These are phyloP conservation scores for Fusarium longipes DNA, from an alignment of 2,329 filamentous ascomycete species.

Conservation along the genomic window DNA sequence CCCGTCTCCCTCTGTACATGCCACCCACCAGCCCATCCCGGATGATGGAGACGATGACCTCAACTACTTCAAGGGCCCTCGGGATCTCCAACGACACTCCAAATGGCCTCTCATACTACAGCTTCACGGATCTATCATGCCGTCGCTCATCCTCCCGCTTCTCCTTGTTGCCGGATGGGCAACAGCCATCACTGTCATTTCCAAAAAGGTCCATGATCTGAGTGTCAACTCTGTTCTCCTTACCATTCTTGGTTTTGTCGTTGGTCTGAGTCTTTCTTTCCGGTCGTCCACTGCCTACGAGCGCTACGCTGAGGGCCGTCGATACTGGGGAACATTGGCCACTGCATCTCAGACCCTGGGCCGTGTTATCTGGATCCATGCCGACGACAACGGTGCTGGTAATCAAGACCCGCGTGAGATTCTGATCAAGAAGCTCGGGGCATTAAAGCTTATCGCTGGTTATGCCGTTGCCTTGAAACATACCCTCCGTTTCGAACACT, in stretches of 20 bases:
- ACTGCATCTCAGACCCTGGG: slow-evolving; percentile 74
- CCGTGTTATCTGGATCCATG: slow-evolving; percentile 86
- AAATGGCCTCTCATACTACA: slow-evolving; percentile 81
- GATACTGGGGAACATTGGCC: slow-evolving; percentile 70
- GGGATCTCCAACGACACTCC: slow-evolving; percentile 76
- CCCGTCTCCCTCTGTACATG: neutral
- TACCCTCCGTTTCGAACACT: slow-evolving; percentile 84
- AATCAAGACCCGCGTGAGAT: slow-evolving; percentile 68
- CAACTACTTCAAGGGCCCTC: slow-evolving; percentile 73
- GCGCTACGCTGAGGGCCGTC: slow-evolving; percentile 72
- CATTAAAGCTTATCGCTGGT: slow-evolving; percentile 80
- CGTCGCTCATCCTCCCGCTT: slow-evolving; percentile 78
- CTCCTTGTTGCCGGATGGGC: slow-evolving; percentile 72
- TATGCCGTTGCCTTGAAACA: slow-evolving; percentile 83
- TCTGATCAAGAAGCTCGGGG: slow-evolving; percentile 76
- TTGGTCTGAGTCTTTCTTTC: slow-evolving; percentile 80
- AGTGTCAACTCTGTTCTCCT: slow-evolving; percentile 63
- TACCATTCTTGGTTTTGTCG: slow-evolving; percentile 83
- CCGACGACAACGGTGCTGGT: slow-evolving; percentile 65
- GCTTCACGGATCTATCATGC: slow-evolving; percentile 79
- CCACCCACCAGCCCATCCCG: neutral
- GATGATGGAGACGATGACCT: slow-evolving; percentile 51
- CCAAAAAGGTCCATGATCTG: slow-evolving; percentile 56
- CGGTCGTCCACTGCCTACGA: slow-evolving; percentile 82
- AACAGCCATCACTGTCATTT: slow-evolving; percentile 71